Evolutionary conservation across 768 basidiomycete species (phyloP), one percentile per base, ranked within the genome.

Genomic region (Lactarius quietus): DNA sequence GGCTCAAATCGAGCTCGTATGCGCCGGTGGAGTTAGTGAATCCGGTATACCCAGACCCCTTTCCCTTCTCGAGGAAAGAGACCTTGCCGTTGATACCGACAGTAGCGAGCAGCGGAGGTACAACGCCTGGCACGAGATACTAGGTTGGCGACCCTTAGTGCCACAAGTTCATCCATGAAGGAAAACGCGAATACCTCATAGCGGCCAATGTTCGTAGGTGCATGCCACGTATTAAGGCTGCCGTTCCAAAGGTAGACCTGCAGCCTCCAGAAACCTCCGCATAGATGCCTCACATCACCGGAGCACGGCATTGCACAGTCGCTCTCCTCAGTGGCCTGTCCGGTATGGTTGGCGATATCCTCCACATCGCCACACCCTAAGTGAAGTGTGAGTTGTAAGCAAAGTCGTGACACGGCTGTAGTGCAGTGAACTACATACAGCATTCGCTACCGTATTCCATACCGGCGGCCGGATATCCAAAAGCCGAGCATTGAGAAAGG

Each of bases 51-150:
- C 33, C 33, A 8, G 33, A 33, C 4, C 33, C 33, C 33, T 33
- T 33, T 33, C 33, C 33, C 33, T 92, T 93, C 74, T 93, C 90
- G 10, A 93, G 77, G 77, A 92, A 89, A 1, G 86, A 83, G 55
- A 92, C 86, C 71, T 92, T 93, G 79, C 88, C 86, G 78, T 92
- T 92, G 75, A 89, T 80, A 0, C 90, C 89, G 38, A 93, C 77
- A 0, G 90, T 92, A 3, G 88, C 84, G 43, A 91, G 83, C 64
- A 92, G 78, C 3, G 90, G 89, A 14, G 90, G 84, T 61, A 90
- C 80, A 35, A 90, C 79, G 2, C 90, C 90, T 0, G 77, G 76
- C 20, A 83, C 75, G 38, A 84, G 73, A 70, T 79, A 79, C 80
- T 83, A 28, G 6, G 57, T 18, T 36, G 18, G 57, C 28, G 5